Evolutionary conservation across 1,284 basidiomycete genomes (phyloP).

Genomic region (Macrocystidia cucumis): DNA sequence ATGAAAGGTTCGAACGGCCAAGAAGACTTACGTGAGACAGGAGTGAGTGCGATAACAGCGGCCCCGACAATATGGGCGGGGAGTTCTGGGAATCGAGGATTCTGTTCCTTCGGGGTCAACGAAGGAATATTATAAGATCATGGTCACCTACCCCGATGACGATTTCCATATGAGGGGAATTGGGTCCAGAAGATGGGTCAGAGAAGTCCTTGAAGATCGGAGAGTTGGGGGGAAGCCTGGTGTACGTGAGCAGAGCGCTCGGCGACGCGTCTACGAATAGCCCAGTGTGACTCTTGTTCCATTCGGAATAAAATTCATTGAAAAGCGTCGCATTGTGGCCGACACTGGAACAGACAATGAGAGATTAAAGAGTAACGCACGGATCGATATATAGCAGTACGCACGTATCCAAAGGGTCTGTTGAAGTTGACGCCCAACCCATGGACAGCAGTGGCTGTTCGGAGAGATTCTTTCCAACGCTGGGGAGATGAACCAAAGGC

Average conservation of each 20-base stretch:
- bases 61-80: slow-evolving; percentile 16
- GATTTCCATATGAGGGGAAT: slow-evolving; percentile 11
- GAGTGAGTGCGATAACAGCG: slow-evolving; percentile 22
- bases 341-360: too few species aligned
- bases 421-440: not conserved
- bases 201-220: slow-evolving; percentile 4
- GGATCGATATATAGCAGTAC: too few species aligned
- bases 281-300: slow-evolving; percentile 8
- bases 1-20: slow-evolving; percentile 1
- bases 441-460: slow-evolving; percentile 6
- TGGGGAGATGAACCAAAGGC: slow-evolving; percentile 11
- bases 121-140: too few species aligned
- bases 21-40: slow-evolving; percentile 25
- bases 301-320: slow-evolving; percentile 7
- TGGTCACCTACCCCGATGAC: slow-evolving; percentile 9
- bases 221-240: slow-evolving; percentile 1
- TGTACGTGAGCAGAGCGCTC: slow-evolving; percentile 7
- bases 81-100: too few species aligned
- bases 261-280: slow-evolving; percentile 8
- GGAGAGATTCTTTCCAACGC: slow-evolving; percentile 10
- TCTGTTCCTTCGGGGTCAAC: too few species aligned
- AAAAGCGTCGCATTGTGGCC: slow-evolving; percentile 7
- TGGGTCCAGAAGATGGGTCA: slow-evolving; percentile 11
- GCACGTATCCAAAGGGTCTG: slow-evolving; percentile 6
- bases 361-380: too few species aligned